Conservation (phyloP, 2,329 filamentous ascomycete species). For the Colletotrichum horii region DNA sequence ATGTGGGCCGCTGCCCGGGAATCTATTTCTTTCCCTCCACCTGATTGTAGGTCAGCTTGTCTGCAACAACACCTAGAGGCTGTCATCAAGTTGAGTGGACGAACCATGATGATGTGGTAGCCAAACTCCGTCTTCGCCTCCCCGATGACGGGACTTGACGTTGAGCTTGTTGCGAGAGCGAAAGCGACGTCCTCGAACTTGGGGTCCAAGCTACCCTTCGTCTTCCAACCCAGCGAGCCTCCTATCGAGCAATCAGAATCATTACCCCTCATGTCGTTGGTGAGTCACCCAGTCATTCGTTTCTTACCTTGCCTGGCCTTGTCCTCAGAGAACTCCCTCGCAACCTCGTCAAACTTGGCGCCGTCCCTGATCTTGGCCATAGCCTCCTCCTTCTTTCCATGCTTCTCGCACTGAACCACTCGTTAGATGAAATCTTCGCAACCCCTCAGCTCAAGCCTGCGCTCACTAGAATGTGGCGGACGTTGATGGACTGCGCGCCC, state of each 20-base stretch:
- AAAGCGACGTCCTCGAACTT: slow-evolving; percentile 78
- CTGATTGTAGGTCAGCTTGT: slow-evolving; percentile 25
- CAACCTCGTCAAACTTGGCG: slow-evolving; percentile 77
- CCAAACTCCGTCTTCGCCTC: slow-evolving; percentile 78
- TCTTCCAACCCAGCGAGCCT: slow-evolving; percentile 76
- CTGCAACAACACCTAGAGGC: background rate
- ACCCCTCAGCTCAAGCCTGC: background rate
- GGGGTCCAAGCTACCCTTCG: slow-evolving; percentile 68
- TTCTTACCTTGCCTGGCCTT: slow-evolving; percentile 69
- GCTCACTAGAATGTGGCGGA: slow-evolving; percentile 71
- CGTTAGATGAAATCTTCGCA: background rate
- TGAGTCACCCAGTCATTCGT: background rate
- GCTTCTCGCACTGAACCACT: slow-evolving; percentile 68
- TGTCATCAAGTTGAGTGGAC: slow-evolving; percentile 11
- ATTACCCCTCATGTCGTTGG: background rate
- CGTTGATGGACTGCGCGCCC: slow-evolving; percentile 72
- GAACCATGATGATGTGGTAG: slow-evolving; percentile 82
- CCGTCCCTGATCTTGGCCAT: slow-evolving; percentile 70
- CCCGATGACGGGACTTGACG: slow-evolving; percentile 66
- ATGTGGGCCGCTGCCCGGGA: background rate
- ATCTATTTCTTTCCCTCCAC: slow-evolving; percentile 47
- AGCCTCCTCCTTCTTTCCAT: slow-evolving; percentile 79
- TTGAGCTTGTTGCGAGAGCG: slow-evolving; percentile 69
- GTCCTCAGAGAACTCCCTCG: slow-evolving; percentile 75
- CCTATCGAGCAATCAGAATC: slow-evolving; percentile 46